Evolutionary conservation across 2,329 filamentous ascomycete genomes (phyloP).

Genomic region (Stachybotrys elegans): DNA sequence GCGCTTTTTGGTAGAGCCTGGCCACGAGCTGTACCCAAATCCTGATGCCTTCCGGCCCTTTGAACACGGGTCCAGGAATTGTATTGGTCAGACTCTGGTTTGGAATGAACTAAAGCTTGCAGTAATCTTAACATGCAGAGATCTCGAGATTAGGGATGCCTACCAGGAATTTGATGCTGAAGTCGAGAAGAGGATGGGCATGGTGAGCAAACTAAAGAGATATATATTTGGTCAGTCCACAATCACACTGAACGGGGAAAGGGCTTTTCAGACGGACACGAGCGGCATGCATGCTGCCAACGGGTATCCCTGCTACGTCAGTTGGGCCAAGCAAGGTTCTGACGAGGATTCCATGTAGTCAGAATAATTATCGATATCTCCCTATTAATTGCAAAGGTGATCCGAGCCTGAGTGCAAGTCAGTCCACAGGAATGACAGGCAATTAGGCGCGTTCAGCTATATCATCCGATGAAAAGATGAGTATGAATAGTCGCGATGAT

Average conservation of each 20-base stretch:
- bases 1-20: background rate
- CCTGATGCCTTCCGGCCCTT: background rate
- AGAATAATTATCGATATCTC: too few relatives aligned
- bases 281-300: background rate
- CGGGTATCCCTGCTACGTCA: background rate
- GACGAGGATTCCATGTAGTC: too few relatives aligned
- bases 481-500: too few relatives aligned
- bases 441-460: too few relatives aligned
- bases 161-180: background rate
- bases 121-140: background rate
- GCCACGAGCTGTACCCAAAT: background rate
- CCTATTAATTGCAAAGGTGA: too few relatives aligned
- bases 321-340: background rate
- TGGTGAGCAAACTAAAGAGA: background rate
- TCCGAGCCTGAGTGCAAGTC: too few relatives aligned
- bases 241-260: background rate
- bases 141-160: background rate
- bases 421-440: too few relatives aligned
- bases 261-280: background rate
- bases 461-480: too few relatives aligned
- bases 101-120: slow-evolving; percentile 1
- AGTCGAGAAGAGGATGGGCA: background rate
- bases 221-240: background rate
- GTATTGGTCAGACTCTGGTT: slow-evolving; percentile 1
- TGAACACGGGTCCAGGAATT: slow-evolving; percentile 1